These are phyloP conservation scores for Picochlorum sp. DNA, from an alignment of 139 green algal genomes.

Conservation along the genomic window DNA sequence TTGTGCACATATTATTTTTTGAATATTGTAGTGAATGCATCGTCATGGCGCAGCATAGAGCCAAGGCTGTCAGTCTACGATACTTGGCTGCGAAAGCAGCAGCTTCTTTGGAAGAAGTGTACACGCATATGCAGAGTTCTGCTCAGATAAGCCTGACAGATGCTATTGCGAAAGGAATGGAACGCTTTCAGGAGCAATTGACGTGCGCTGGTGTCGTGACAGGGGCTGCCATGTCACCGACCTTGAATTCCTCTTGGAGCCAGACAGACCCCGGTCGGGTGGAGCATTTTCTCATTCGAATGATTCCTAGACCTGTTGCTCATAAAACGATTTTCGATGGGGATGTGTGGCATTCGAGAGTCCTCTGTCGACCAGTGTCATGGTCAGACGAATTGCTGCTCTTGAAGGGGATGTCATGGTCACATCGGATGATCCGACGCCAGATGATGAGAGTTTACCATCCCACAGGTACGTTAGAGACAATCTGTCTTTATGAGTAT, in stretches of 20 bases:
- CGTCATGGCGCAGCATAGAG: not conserved
- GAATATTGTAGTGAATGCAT: not conserved
- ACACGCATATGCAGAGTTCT: conserved; percentile 9
- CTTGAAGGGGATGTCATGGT: conserved; percentile 64
- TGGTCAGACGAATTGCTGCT: conserved; percentile 69
- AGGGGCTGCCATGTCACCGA: conserved; percentile 47
- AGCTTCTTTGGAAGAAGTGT: conserved; percentile 7
- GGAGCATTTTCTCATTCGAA: conserved; percentile 52
- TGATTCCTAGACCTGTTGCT: conserved; percentile 35
- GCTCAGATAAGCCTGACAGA: conserved; percentile 6
- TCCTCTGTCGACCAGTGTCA: conserved; percentile 7
- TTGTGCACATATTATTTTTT: not conserved
- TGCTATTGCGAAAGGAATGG: conserved; percentile 25
- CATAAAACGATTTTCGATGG: conserved; percentile 33
- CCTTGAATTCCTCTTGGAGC: conserved; percentile 34
- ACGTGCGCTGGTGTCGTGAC: conserved; percentile 27
- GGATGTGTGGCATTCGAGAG: conserved; percentile 55
- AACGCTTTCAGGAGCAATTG: conserved; percentile 27
- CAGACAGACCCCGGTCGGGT: conserved; percentile 20
- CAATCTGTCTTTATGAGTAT: too few species aligned
- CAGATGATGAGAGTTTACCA: conserved; percentile 12
- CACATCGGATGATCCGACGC: conserved; percentile 4
- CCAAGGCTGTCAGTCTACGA: not conserved
- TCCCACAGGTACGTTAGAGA: not conserved
- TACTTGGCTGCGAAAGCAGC: conserved; percentile 11